Evolutionary conservation across 345 rosid genomes (phyloP).

Genomic region (Lenwebbia sp.): DNA sequence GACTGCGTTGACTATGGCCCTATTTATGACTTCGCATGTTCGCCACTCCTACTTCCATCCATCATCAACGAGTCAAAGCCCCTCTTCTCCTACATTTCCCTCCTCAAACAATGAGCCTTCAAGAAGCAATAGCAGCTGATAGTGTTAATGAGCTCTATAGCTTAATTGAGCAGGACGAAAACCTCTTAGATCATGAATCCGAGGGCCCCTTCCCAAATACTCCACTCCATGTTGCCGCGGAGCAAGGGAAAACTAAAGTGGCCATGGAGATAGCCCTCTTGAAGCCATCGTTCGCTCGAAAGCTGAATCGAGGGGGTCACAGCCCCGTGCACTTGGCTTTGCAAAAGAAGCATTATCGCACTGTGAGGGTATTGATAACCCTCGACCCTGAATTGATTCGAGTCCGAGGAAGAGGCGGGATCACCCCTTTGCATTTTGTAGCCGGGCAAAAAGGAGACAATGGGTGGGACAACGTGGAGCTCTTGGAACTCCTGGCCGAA

Average conservation of each 20-base stretch:
- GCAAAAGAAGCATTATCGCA: neutral
- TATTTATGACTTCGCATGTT: too few relatives aligned
- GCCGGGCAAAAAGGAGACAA: neutral
- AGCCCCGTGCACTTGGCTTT: neutral
- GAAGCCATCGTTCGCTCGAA: neutral
- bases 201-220: neutral
- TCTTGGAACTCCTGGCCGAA: neutral
- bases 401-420: neutral
- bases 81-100: too few relatives aligned
- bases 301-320: neutral
- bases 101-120: neutral
- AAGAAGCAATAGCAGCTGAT: neutral
- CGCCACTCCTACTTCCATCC: too few relatives aligned
- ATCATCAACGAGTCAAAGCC: too few relatives aligned
- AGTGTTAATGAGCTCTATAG: neutral
- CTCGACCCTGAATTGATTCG: neutral
- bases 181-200: neutral
- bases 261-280: neutral
- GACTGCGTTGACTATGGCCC: neutral
- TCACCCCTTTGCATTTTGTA: neutral
- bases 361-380: neutral
- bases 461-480: neutral
- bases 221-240: neutral
- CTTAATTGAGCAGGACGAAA: neutral
- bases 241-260: neutral